Percentiles rank a stretch among this genome's conserved stretches.
phyloP scores from a whole-genome alignment of 495 filamentous ascomycete genomes.

The Daldinia childiae region DNA sequence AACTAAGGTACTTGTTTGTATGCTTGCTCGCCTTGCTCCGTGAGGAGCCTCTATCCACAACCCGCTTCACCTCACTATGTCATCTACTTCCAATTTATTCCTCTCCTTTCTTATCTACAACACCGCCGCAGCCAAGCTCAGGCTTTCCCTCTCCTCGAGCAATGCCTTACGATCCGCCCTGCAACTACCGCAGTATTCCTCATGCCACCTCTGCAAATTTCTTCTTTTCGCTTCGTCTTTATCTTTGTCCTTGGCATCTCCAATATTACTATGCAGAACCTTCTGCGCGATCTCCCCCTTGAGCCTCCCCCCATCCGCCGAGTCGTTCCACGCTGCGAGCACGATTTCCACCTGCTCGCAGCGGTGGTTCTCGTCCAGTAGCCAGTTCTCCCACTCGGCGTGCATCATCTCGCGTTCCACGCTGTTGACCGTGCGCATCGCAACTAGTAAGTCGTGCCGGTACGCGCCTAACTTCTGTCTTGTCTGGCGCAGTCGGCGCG shows the following conservation, averaged over 20 bases:
- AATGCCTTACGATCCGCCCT: conserved; percentile 63
- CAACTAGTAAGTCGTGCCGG: conserved; percentile 91
- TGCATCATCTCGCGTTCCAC: conserved; percentile 85
- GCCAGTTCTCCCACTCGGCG: conserved; percentile 92
- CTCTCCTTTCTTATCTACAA: background rate
- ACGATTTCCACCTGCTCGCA: conserved; percentile 72
- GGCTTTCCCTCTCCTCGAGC: conserved; percentile 38
- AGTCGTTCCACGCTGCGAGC: conserved; percentile 40
- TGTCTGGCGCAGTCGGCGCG: conserved; percentile 74
- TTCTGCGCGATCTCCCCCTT: conserved; percentile 36
- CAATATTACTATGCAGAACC: conserved; percentile 30
- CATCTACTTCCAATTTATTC: background rate
- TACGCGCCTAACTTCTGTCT: conserved; percentile 83
- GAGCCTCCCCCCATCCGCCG: background rate
- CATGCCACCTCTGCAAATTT: conserved; percentile 69
- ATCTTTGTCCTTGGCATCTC: conserved; percentile 5
- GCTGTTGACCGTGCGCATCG: conserved; percentile 86
- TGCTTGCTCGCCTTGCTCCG: background rate
- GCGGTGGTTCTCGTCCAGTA: conserved; percentile 72
- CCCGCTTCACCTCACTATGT: background rate
- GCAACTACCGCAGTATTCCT: conserved; percentile 80
- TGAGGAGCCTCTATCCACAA: background rate
- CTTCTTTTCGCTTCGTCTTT: conserved; percentile 51
- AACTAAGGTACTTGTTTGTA: background rate
- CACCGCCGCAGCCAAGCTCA: conserved; percentile 21